A percentile compares a stretch with the other conserved stretches of the same genome.
phyloP scores from a whole-genome alignment of 2,329 filamentous ascomycete species.

The Colletotrichum costaricense region DNA sequence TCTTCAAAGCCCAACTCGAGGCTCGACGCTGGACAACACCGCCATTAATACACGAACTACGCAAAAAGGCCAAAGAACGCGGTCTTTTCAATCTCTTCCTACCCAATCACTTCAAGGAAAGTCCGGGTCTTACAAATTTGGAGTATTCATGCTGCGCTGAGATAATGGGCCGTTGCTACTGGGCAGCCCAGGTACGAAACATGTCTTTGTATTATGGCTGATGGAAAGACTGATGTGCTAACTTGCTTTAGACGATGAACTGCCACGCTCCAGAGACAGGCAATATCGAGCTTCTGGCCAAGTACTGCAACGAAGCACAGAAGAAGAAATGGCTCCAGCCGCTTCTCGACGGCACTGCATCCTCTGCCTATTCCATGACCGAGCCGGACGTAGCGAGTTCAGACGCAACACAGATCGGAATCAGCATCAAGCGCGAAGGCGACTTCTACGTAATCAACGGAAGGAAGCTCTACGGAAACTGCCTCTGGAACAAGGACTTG shows the following conservation, averaged over 20 bases:
- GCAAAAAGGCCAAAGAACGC: slow-evolving; percentile 77
- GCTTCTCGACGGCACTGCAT: slow-evolving; percentile 84
- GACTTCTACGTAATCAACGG: slow-evolving; percentile 93
- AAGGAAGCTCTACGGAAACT: slow-evolving; percentile 48
- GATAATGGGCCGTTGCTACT: slow-evolving; percentile 86
- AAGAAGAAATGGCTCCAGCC: slow-evolving; percentile 87
- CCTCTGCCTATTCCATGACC: slow-evolving; percentile 94
- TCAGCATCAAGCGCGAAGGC: slow-evolving; percentile 85
- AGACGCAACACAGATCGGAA: slow-evolving; percentile 92
- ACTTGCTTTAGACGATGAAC: slow-evolving; percentile 70
- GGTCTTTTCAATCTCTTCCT: slow-evolving; percentile 99
- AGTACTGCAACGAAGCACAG: slow-evolving; percentile 87
- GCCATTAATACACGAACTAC: slow-evolving; percentile 47
- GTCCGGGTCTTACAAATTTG: slow-evolving; percentile 91
- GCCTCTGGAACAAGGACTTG: slow-evolving; percentile 41
- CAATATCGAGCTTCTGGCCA: slow-evolving; percentile 95
- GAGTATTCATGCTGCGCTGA: slow-evolving; percentile 99
- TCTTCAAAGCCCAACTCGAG: slow-evolving; percentile 52
- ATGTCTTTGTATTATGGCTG: slow-evolving; percentile 4
- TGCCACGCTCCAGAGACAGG: slow-evolving; percentile 92
- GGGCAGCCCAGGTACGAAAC: slow-evolving; percentile 76
- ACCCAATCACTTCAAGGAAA: slow-evolving; percentile 94
- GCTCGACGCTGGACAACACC: slow-evolving; percentile 44
- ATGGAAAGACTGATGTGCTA: neutral
- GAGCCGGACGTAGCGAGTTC: slow-evolving; percentile 89